Conservation (phyloP, 2,329 filamentous ascomycete genomes). For the Podosphaera fusca region DNA sequence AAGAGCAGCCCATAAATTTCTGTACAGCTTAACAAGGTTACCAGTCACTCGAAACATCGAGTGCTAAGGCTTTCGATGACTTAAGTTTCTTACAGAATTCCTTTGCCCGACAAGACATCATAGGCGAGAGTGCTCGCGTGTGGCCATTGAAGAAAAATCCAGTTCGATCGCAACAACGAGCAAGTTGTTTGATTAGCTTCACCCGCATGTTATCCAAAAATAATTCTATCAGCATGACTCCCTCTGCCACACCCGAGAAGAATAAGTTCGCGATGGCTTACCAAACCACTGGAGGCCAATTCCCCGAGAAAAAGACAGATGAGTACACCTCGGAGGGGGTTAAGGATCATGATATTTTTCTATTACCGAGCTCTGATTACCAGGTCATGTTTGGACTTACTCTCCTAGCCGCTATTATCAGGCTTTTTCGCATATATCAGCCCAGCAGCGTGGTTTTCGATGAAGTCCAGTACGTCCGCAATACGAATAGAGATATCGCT, state of each 20-base stretch:
- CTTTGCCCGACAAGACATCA: too few relatives aligned
- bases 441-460: slow-evolving; percentile 94
- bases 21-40: background rate
- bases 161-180: too few relatives aligned
- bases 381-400: slow-evolving; percentile 52
- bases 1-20: background rate
- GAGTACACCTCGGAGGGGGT: slow-evolving; percentile 62
- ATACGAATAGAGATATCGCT: background rate
- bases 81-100: too few relatives aligned
- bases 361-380: slow-evolving; percentile 66
- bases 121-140: too few relatives aligned
- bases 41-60: background rate
- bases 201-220: background rate
- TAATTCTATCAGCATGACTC: background rate
- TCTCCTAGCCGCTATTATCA: slow-evolving; percentile 51
- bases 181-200: too few relatives aligned
- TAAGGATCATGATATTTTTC: slow-evolving; percentile 75
- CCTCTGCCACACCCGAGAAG: background rate
- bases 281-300: background rate
- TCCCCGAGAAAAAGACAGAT: slow-evolving; percentile 11
- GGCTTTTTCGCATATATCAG: slow-evolving; percentile 88
- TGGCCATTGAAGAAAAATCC: too few relatives aligned
- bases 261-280: too few relatives aligned
- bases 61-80: background rate
- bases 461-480: slow-evolving; percentile 70